Evolutionary conservation across 1,284 basidiomycete species (phyloP), one percentile per base, ranked within the genome.

Genomic region (Malassezia pachydermatis): DNA sequence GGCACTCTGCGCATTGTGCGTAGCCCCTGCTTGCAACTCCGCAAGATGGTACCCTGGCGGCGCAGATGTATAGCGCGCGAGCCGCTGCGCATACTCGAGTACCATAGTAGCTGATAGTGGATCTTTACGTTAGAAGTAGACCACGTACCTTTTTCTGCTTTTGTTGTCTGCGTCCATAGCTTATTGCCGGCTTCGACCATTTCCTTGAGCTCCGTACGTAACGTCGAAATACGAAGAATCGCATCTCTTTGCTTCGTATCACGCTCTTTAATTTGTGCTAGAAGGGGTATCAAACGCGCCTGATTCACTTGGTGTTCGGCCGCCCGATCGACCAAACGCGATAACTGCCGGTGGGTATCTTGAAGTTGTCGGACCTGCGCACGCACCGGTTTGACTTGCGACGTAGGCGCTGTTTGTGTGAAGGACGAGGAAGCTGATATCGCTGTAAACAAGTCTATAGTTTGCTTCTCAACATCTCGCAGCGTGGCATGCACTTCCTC

Each of bases 31-130:
- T n/a, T 45, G 35, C 2, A 25, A 30, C 9, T 41, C 32, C 0
- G 35, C 38, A 14, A 64, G 40, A 29, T 51, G 52, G 47, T 60
- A 62, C 1, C 62, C 62, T 1, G 57, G 60, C 5, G 62, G 62
- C 17, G 62, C 62, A 8, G 58, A 58, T 0, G 62, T 64, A 27
- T 62, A 64, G 13, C 48, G 48, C 5, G 62, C 51, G 17, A 64
- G 36, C 2, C 60, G 45, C 38, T 64, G 62, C 2, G 62, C 62
- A 32, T 64, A 64, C 2, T 49, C 34, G 2, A 64, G 41, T 13
- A 64, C 23, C n/a, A n/a, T n/a, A n/a, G n/a, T n/a, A n/a, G n/a
- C n/a, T n/a, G n/a, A n/a, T n/a, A n/a, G n/a, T n/a, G n/a, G n/a
- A n/a, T n/a, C n/a, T n/a, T n/a, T n/a, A n/a, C n/a, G n/a, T n/a